Evolutionary conservation across 345 rosid genomes (phyloP).

Genomic region (Murraya koenigii): DNA sequence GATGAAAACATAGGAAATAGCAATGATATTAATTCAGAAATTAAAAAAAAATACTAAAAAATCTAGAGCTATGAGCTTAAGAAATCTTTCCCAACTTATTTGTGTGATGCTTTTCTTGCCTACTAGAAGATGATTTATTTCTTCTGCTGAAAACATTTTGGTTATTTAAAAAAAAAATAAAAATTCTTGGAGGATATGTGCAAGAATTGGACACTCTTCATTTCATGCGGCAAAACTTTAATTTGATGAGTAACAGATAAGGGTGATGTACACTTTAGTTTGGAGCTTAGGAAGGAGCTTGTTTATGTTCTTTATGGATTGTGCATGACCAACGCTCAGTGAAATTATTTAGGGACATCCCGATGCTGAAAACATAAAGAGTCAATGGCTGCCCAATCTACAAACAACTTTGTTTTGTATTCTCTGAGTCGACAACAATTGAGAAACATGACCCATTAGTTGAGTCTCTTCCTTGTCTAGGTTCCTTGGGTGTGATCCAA

Average conservation of each 20-base stretch:
- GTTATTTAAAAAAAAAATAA: too few species aligned
- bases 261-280: not conserved
- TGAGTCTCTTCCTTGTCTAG: slow-evolving; percentile 11
- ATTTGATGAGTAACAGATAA: slow-evolving; percentile 4
- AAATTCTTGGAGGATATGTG: not conserved
- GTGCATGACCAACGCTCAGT: not conserved
- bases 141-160: too few species aligned
- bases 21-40: not conserved
- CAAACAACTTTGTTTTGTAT: slow-evolving; percentile 42
- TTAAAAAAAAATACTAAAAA: too few species aligned
- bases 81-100: not conserved
- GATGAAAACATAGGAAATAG: too few species aligned
- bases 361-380: slow-evolving; percentile 47
- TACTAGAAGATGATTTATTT: not conserved
- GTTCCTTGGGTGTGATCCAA: slow-evolving; percentile 20
- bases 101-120: not conserved
- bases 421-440: slow-evolving; percentile 34
- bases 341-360: slow-evolving; percentile 42
- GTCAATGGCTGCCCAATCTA: slow-evolving; percentile 46
- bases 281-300: slow-evolving; percentile 11
- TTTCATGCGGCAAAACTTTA: not conserved
- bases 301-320: slow-evolving; percentile 11
- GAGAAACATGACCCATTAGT: slow-evolving; percentile 25
- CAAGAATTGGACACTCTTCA: not conserved
- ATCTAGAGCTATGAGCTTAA: not conserved